phyloP scores from a whole-genome alignment of 1,284 basidiomycete genomes.

The Ustilago lituana region DNA sequence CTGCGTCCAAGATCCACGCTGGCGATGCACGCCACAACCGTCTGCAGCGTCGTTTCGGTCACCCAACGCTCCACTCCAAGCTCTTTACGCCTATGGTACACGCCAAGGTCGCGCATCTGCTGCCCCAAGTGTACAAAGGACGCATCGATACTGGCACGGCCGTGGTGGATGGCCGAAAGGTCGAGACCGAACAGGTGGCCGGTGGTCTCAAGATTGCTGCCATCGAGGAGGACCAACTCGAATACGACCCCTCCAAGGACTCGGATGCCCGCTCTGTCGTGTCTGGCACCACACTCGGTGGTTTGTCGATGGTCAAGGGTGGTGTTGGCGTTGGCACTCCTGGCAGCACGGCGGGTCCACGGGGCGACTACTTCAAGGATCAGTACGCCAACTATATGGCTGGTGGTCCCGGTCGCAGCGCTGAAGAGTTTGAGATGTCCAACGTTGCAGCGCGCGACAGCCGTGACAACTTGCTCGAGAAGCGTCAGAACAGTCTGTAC shows the following conservation, averaged over 20 bases:
- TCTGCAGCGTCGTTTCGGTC: constrained; percentile 65
- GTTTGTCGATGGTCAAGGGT: constrained; percentile 24
- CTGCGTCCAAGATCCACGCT: constrained; percentile 48
- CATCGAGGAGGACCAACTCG: constrained; percentile 61
- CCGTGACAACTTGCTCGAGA: constrained; percentile 61
- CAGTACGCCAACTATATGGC: constrained; percentile 59
- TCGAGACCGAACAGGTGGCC: constrained; percentile 49
- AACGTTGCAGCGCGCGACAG: constrained; percentile 45
- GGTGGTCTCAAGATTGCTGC: constrained; percentile 62
- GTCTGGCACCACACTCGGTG: constrained; percentile 60
- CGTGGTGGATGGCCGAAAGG: constrained; percentile 53
- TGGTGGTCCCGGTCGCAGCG: constrained; percentile 28
- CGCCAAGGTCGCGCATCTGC: constrained; percentile 56
- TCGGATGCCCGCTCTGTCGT: constrained; percentile 57
- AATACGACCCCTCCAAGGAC: constrained; percentile 60
- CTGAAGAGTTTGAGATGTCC: constrained; percentile 59
- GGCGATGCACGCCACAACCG: constrained; percentile 59
- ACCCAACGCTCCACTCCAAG: constrained; percentile 61
- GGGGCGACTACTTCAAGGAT: constrained; percentile 50
- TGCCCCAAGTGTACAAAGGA: constrained; percentile 61
- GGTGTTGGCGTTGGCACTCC: constrained; percentile 35
- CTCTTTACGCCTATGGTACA: constrained; percentile 64
- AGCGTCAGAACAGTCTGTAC: constrained; percentile 43
- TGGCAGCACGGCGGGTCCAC: constrained; percentile 14
- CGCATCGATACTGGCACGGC: constrained; percentile 43